Base-by-base conservation (phyloP, 768 basidiomycete genomes). In the Suillus subalutaceus region DNA sequence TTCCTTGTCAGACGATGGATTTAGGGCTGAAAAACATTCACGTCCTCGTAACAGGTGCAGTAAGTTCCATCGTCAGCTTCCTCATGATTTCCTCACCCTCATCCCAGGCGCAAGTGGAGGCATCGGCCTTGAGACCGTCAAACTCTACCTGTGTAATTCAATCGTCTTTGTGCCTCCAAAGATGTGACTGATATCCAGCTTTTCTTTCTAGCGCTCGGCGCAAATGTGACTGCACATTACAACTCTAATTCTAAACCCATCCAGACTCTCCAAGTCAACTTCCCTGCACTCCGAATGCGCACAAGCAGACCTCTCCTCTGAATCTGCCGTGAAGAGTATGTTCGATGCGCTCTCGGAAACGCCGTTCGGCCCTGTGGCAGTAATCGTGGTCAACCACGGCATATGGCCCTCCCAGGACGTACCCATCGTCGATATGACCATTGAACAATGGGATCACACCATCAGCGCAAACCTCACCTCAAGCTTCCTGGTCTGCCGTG, bases 151-250 rank as follows among this genome's bases (percentile, higher is more conserved):
- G 38, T 81, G 90, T 87, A 66, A 72, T 79, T 78, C 37, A 38
- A 44, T 52, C 26, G 8, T 18, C 32, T 32, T n/a, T 26, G 16
- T 23, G 43, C 10, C 40, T 23, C 46, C 41, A 56, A 38, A 59
- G 48, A 23, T 48, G 15, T 18, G 9, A 60, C 40, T 41, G 26
- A 60, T n/a, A 65, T n/a, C 13, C 37, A 26, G 55, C 57, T 52
- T 44, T 56, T 40, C 46, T 57, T 41, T 59, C 44, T 72, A 92
- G 91, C 88, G 44, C 88, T 89, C 69, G 90, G 89, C 9, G 89
- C 91, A 1, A 83, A 82, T 63, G 90, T 92, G 10, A 87, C 90
- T 0, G 90, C 89, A 0, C 89, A 92, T 72, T 93, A 88, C 74
- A 87, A 90, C 73, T 82, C 84, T 7, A 87, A 84, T 62, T 67